Percentiles rank a stretch among this genome's conserved stretches.
phyloP scores from a whole-genome alignment of 1,139 yeast genomes.

The Sugiyamaella pinicola region DNA sequence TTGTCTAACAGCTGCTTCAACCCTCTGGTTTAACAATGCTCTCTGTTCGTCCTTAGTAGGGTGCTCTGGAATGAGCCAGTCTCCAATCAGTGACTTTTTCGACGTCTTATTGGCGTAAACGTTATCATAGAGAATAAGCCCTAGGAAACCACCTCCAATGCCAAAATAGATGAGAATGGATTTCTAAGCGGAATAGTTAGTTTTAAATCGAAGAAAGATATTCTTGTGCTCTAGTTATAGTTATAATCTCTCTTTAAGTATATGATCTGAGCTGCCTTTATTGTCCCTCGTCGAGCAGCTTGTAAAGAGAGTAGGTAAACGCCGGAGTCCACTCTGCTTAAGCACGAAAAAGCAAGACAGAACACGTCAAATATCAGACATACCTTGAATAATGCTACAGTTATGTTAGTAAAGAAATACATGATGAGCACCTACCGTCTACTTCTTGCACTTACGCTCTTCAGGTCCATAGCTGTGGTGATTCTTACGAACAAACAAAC shows the following conservation, averaged over 20 bases:
- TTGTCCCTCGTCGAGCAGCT: too few relatives aligned
- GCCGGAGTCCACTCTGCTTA: too few relatives aligned
- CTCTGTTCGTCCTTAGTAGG: slow-evolving; percentile 26
- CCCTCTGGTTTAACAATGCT: slow-evolving; percentile 17
- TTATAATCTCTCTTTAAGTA: too few relatives aligned
- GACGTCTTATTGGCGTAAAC: slow-evolving; percentile 28
- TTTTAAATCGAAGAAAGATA: too few relatives aligned
- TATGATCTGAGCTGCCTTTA: too few relatives aligned
- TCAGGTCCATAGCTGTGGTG: slow-evolving; percentile 30
- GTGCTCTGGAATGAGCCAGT: slow-evolving; percentile 33
- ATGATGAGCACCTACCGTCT: background rate
- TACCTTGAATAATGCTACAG: slow-evolving; percentile 19
- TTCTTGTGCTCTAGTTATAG: too few relatives aligned
- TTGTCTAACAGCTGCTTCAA: slow-evolving; percentile 23
- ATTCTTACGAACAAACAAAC: slow-evolving; percentile 25
- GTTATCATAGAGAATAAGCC: slow-evolving; percentile 34
- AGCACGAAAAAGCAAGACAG: too few relatives aligned
- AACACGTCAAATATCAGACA: background rate
- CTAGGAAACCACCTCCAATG: slow-evolving; percentile 32
- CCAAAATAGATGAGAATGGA: slow-evolving; percentile 31
- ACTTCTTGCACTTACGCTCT: slow-evolving; percentile 18
- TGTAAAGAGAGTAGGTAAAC: too few relatives aligned
- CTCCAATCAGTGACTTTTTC: slow-evolving; percentile 35
- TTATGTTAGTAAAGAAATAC: background rate
- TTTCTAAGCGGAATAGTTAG: slow-evolving; percentile 22